A percentile compares a stretch with the other conserved stretches of the same genome.
These are phyloP conservation scores for Fusarium pininemorale DNA, from an alignment of 2,329 filamentous ascomycete species.

Conservation along the genomic window DNA sequence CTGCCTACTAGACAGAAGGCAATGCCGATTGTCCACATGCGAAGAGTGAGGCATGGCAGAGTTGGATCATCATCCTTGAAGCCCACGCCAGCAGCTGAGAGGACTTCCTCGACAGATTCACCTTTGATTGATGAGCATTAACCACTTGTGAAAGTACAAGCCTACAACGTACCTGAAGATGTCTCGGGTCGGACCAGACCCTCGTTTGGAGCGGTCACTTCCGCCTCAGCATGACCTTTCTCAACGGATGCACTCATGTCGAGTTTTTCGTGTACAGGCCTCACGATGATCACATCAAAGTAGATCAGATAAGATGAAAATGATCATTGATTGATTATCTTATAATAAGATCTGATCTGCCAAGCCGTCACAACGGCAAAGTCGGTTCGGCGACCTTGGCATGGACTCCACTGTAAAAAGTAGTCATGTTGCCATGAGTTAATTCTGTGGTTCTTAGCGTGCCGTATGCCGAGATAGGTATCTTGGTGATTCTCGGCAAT, in stretches of 20 bases:
- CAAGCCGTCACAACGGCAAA: neutral
- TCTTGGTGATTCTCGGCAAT: neutral
- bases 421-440: neutral
- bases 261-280: neutral
- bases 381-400: neutral
- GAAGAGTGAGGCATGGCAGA: slow-evolving; percentile 48
- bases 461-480: neutral
- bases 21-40: slow-evolving; percentile 52
- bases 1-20: slow-evolving; percentile 50
- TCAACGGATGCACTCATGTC: neutral
- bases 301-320: neutral
- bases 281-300: neutral
- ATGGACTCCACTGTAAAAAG: neutral
- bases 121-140: neutral
- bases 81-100: slow-evolving; percentile 45
- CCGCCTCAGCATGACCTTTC: neutral
- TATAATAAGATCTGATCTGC: neutral
- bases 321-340: neutral
- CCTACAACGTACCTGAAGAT: neutral
- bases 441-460: neutral
- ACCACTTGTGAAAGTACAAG: no score
- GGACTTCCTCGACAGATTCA: slow-evolving; percentile 37
- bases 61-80: slow-evolving; percentile 41
- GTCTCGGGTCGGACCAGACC: slow-evolving; percentile 7
- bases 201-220: neutral